Evolutionary conservation across 2,329 filamentous ascomycete species (phyloP).

Genomic region (Periconia sp.): DNA sequence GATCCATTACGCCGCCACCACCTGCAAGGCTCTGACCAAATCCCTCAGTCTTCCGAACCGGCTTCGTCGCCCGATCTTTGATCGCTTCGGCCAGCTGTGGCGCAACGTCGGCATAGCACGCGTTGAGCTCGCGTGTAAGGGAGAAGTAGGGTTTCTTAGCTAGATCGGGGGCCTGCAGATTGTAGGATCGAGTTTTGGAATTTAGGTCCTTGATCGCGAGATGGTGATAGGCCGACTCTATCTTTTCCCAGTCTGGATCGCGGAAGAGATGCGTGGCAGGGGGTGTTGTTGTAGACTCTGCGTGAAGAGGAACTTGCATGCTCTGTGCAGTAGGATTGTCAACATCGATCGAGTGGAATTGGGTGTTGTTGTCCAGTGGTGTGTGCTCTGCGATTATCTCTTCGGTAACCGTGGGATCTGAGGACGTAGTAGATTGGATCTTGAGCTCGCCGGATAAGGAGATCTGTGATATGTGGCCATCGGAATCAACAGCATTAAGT

Average conservation of each 20-base stretch:
- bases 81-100: slow-evolving; percentile 74
- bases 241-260: slow-evolving; percentile 72
- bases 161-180: slow-evolving; percentile 88
- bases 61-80: slow-evolving; percentile 62
- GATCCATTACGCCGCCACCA: slow-evolving; percentile 60
- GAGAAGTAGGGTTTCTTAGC: slow-evolving; percentile 92
- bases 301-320: slow-evolving; percentile 14
- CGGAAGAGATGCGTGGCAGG: slow-evolving; percentile 64
- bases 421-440: slow-evolving; percentile 14
- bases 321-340: slow-evolving; percentile 14
- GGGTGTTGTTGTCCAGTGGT: slow-evolving; percentile 10
- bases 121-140: slow-evolving; percentile 76
- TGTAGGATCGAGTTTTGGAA: slow-evolving; percentile 79
- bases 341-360: neutral
- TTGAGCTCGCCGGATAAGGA: slow-evolving; percentile 50
- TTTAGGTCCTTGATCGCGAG: slow-evolving; percentile 80
- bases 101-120: slow-evolving; percentile 85
- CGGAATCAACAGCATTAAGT: slow-evolving; percentile 46
- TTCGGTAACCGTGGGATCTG: slow-evolving; percentile 23
- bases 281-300: slow-evolving; percentile 37
- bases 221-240: slow-evolving; percentile 73
- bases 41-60: slow-evolving; percentile 39
- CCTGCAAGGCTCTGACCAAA: slow-evolving; percentile 43
- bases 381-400: slow-evolving; percentile 28
- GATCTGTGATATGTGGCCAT: slow-evolving; percentile 53